Conservation (phyloP, 164 flowering plant species). For the Nelumbo lutea region DNA sequence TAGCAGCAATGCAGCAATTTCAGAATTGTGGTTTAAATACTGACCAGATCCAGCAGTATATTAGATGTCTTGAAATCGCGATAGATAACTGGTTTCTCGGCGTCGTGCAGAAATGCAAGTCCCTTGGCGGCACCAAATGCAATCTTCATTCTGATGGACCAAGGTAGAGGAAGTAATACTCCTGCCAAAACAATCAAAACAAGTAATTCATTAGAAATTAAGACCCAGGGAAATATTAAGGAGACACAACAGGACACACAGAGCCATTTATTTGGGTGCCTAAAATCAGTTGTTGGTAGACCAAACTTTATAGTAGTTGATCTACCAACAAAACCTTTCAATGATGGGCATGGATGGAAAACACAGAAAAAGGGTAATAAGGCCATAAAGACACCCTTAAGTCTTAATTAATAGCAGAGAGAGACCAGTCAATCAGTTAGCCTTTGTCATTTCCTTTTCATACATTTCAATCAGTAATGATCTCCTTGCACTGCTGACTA, state of each 20-base stretch:
- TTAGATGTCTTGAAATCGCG: conserved; percentile 95
- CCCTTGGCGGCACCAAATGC: conserved; percentile 93
- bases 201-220: background rate
- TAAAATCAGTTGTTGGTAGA: background rate
- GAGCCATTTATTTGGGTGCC: background rate
- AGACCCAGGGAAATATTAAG: background rate
- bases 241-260: background rate
- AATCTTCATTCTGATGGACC: conserved; percentile 79
- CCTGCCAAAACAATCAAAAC: conserved; percentile 35
- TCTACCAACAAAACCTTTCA: background rate
- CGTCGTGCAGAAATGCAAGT: conserved; percentile 92
- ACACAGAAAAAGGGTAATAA: background rate
- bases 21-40: conserved; percentile 13
- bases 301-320: background rate
- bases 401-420: background rate
- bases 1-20: too few species aligned
- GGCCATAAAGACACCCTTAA: background rate
- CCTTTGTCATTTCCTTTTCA: background rate
- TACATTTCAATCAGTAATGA: too few species aligned
- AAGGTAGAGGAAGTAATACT: conserved; percentile 77
- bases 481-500: too few species aligned
- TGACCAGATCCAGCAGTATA: conserved; percentile 72
- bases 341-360: background rate
- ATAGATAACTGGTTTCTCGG: conserved; percentile 87
- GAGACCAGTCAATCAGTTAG: background rate